Percentiles rank a stretch among this genome's conserved stretches.
phyloP scores from a whole-genome alignment of 2,329 filamentous ascomycete genomes.

The Eutypella sp. region DNA sequence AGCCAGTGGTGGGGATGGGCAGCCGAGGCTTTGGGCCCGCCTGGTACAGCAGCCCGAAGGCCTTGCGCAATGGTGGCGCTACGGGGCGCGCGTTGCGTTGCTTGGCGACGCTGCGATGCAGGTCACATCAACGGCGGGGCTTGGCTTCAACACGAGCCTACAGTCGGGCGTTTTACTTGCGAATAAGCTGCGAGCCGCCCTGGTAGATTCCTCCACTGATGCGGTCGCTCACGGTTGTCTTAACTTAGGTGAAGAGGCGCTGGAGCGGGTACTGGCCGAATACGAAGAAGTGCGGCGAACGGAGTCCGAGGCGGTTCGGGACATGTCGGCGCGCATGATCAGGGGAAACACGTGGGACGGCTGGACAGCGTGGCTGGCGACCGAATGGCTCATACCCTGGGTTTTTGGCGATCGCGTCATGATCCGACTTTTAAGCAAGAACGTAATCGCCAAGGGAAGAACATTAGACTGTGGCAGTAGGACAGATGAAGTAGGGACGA shows the following conservation, averaged over 20 bases:
- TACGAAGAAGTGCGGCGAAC: background rate
- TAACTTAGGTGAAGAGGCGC: too few relatives aligned
- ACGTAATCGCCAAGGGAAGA: background rate
- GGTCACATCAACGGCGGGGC: background rate
- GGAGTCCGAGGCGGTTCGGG: background rate
- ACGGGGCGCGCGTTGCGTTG: background rate
- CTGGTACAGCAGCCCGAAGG: constrained; percentile 1
- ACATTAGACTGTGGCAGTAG: background rate
- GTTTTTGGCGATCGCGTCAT: background rate
- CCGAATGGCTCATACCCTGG: background rate
- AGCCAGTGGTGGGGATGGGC: background rate
- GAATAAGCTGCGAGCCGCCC: background rate
- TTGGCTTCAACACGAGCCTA: background rate
- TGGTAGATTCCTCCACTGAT: background rate
- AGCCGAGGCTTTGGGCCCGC: background rate
- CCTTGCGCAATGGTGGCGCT: background rate
- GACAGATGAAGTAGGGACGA: background rate
- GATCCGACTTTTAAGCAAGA: background rate
- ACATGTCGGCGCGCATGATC: background rate
- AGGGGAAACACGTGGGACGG: background rate
- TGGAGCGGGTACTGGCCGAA: background rate
- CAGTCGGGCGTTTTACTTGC: background rate
- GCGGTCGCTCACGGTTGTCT: too few relatives aligned
- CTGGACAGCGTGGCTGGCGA: background rate
- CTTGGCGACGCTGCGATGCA: background rate